A percentile compares a stretch with the other conserved stretches of the same genome.
These are phyloP conservation scores for Aspergillus carbonarius DNA, from an alignment of 2,329 filamentous ascomycete species.

Conservation along the genomic window DNA sequence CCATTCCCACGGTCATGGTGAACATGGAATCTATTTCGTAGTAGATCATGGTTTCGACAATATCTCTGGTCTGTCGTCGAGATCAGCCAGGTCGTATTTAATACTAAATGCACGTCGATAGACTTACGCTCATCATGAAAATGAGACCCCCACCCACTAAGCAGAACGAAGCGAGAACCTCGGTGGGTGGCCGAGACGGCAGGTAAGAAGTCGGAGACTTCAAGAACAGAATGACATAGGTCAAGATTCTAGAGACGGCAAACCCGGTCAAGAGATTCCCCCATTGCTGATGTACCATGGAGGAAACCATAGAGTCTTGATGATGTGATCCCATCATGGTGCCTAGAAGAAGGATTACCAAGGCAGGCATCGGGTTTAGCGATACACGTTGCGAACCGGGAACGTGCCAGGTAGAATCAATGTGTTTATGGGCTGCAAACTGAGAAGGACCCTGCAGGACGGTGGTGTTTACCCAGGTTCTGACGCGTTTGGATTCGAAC, in stretches of 20 bases:
- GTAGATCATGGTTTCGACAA: slow-evolving; percentile 71
- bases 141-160: slow-evolving; percentile 82
- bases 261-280: slow-evolving; percentile 79
- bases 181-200: slow-evolving; percentile 82
- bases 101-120: not conserved
- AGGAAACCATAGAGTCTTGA: slow-evolving; percentile 76
- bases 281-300: slow-evolving; percentile 94
- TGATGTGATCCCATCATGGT: slow-evolving; percentile 96
- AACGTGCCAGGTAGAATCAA: slow-evolving; percentile 45
- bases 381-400: slow-evolving; percentile 72
- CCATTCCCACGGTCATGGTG: slow-evolving; percentile 77
- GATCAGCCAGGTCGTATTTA: slow-evolving; percentile 19
- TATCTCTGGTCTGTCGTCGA: slow-evolving; percentile 65
- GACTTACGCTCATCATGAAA: slow-evolving; percentile 84
- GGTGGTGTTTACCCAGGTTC: slow-evolving; percentile 54
- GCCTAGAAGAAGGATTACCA: slow-evolving; percentile 83
- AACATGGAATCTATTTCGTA: slow-evolving; percentile 87
- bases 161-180: slow-evolving; percentile 84
- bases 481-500: slow-evolving; percentile 70
- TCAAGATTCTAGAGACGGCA: slow-evolving; percentile 72
- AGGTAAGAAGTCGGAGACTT: slow-evolving; percentile 76
- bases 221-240: slow-evolving; percentile 77
- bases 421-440: slow-evolving; percentile 44
- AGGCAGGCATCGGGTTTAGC: slow-evolving; percentile 81
- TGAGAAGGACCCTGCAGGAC: slow-evolving; percentile 45